phyloP scores from a whole-genome alignment of 805 yeast species.

The Lipomyces anomalus region DNA sequence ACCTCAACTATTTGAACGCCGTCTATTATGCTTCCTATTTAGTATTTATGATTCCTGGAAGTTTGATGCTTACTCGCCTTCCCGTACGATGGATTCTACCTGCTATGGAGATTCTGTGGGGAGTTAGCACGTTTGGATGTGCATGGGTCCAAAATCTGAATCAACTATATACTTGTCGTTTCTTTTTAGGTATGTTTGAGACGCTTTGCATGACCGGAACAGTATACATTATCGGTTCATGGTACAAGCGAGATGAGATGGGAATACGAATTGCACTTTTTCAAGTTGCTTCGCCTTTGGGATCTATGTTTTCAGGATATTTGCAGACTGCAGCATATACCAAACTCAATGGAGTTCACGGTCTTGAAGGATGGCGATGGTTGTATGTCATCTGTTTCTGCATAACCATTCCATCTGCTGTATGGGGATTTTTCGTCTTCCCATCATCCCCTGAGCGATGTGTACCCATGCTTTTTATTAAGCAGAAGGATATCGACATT shows the following conservation, averaged over 20 bases:
- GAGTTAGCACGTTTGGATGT: conserved; percentile 54
- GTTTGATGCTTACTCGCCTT: conserved; percentile 33
- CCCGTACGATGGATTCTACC: conserved; percentile 35
- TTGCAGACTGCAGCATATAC: conserved; percentile 48
- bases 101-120: conserved; percentile 46
- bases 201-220: conserved; percentile 55
- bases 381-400: conserved; percentile 53
- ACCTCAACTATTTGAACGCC: conserved; percentile 36
- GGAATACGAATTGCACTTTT: conserved; percentile 40
- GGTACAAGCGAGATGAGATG: conserved; percentile 53
- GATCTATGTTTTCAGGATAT: conserved; percentile 45
- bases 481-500: conserved; percentile 32
- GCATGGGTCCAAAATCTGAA: conserved; percentile 37
- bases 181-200: conserved; percentile 65
- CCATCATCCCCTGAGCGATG: conserved; percentile 51
- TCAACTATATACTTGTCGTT: conserved; percentile 54
- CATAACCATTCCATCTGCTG: conserved; percentile 39
- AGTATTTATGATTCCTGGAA: conserved; percentile 34
- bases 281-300: conserved; percentile 38
- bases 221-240: conserved; percentile 43
- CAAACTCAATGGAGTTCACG: conserved; percentile 42
- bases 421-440: conserved; percentile 38
- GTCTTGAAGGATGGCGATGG: conserved; percentile 59
- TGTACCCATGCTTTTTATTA: conserved; percentile 34
- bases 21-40: conserved; percentile 30